Evolutionary conservation across 768 basidiomycete species (phyloP).

Genomic region (Piloderma croceum): DNA sequence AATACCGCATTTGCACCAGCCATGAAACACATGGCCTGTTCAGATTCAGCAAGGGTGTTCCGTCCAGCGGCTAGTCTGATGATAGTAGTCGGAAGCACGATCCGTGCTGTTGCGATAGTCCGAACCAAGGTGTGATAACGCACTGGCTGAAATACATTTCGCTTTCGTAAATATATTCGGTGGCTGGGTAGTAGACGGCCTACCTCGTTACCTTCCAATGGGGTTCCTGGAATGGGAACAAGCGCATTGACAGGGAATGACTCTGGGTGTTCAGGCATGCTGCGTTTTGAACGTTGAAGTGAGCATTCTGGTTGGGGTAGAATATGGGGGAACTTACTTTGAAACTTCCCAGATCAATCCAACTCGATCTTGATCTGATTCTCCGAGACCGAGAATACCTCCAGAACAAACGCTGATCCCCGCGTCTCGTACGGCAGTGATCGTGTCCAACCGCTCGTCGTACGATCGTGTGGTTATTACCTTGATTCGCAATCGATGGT

Average conservation of each 20-base stretch:
- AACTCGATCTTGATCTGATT: conserved; percentile 83
- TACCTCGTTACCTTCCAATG: conserved; percentile 86
- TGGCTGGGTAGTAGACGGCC: conserved; percentile 11
- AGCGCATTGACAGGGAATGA: conserved; percentile 98
- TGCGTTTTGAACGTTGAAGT: conserved; percentile 27
- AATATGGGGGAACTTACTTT: conserved; percentile 49
- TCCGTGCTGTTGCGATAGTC: conserved; percentile 91
- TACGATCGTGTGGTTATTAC: conserved; percentile 94
- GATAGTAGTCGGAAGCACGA: conserved; percentile 87
- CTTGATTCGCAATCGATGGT: conserved; percentile 31
- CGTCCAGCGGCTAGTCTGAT: conserved; percentile 93
- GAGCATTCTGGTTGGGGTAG: no score
- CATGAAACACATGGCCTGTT: conserved; percentile 98
- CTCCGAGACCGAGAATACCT: conserved; percentile 92
- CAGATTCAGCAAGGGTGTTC: conserved; percentile 80
- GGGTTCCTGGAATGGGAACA: conserved; percentile 93
- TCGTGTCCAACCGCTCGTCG: conserved; percentile 88
- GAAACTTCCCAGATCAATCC: conserved; percentile 92
- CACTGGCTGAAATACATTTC: conserved; percentile 52
- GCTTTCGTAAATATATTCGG: conserved; percentile 8
- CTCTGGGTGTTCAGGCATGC: conserved; percentile 95
- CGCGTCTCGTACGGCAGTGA: conserved; percentile 84
- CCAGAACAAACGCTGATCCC: conserved; percentile 98
- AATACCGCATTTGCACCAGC: conserved; percentile 98
- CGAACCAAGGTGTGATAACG: conserved; percentile 79